Conservation (phyloP, 768 basidiomycete species). For the Amylocystis lapponica region DNA sequence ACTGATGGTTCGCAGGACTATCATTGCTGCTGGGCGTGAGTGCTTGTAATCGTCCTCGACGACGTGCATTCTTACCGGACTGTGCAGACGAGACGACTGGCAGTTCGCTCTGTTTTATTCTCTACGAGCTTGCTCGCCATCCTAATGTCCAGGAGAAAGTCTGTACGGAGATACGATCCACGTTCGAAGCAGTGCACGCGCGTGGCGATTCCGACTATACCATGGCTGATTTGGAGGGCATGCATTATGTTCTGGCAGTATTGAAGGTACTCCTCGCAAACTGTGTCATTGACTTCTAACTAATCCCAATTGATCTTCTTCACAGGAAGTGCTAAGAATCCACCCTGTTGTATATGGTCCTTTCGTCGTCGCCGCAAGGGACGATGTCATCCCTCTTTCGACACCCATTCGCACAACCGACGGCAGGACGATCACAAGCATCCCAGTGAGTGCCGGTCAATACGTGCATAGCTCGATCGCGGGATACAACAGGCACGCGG, state of each 20-base stretch:
- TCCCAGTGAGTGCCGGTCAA: conserved; percentile 33
- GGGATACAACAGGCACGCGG: background rate
- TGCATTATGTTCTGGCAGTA: background rate
- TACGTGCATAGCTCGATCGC: background rate
- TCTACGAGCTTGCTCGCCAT: background rate
- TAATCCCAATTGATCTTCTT: background rate
- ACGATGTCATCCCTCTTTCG: conserved; percentile 38
- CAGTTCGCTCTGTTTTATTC: background rate
- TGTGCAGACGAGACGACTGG: background rate
- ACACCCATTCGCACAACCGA: conserved; percentile 25
- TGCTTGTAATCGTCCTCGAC: background rate
- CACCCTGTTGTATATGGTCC: background rate
- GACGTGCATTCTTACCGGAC: background rate
- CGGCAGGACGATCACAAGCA: conserved; percentile 19
- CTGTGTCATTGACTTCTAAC: background rate
- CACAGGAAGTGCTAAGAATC: background rate
- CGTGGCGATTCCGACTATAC: background rate
- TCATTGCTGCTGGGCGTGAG: background rate
- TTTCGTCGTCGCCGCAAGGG: conserved; percentile 24
- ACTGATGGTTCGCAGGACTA: background rate
- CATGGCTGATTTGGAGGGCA: background rate
- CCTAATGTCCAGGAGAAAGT: background rate
- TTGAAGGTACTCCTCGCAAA: background rate
- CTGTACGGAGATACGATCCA: background rate
- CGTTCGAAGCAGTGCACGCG: background rate